A percentile compares a stretch with the other conserved stretches of the same genome.
These are phyloP conservation scores for Boletellus sp. DNA, from an alignment of 1,284 basidiomycete species.

Conservation along the genomic window DNA sequence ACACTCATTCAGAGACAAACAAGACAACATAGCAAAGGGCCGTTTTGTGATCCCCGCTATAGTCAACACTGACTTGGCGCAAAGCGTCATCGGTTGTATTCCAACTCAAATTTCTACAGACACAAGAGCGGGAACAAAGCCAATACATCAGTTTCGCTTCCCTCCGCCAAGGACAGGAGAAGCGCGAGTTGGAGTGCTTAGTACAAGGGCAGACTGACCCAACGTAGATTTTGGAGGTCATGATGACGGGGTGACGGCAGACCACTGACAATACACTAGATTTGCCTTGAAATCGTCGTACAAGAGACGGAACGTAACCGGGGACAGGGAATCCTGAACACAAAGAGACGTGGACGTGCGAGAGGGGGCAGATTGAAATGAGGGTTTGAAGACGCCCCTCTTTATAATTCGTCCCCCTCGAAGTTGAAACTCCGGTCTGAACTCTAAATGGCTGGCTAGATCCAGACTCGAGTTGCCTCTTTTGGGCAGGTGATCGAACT, in stretches of 20 bases:
- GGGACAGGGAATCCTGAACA: constrained; percentile 49
- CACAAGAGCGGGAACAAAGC: constrained; percentile 33
- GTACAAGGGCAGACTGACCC: constrained; percentile 66
- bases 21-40: constrained; percentile 36
- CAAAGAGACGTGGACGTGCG: constrained; percentile 39
- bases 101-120: constrained; percentile 85
- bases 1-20: constrained; percentile 27
- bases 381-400: constrained; percentile 29
- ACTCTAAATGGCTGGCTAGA: constrained; percentile 26
- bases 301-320: constrained; percentile 43
- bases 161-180: constrained; percentile 41
- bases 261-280: constrained; percentile 37
- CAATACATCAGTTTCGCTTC: constrained; percentile 50
- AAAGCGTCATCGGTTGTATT: constrained; percentile 91
- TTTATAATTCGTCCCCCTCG: constrained; percentile 46
- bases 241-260: constrained; percentile 38
- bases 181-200: constrained; percentile 38
- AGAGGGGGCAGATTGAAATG: constrained; percentile 34
- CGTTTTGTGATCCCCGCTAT: constrained; percentile 34
- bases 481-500: constrained; percentile 16
- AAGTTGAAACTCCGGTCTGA: constrained; percentile 50
- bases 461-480: constrained; percentile 26
- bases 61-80: constrained; percentile 72
- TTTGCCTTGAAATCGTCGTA: constrained; percentile 35
- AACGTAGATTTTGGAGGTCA: constrained; percentile 81